phyloP scores from a whole-genome alignment of 1,284 basidiomycete species.

The Wolfiporia cocos region DNA sequence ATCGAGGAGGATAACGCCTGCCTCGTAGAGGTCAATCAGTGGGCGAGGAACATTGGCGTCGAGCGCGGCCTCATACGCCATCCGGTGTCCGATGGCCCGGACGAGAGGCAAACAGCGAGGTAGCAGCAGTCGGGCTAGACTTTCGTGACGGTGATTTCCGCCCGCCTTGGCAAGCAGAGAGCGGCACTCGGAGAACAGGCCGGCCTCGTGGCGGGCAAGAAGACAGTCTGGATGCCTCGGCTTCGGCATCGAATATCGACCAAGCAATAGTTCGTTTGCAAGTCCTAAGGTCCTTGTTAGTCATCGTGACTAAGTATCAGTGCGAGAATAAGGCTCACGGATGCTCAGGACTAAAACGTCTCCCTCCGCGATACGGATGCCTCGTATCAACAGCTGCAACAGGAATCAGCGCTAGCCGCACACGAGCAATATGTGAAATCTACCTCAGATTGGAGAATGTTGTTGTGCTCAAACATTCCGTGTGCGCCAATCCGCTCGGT shows the following conservation, averaged over 20 bases:
- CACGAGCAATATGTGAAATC: neutral
- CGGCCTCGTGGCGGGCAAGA: slow-evolving; percentile 16
- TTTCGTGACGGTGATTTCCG: slow-evolving; percentile 37
- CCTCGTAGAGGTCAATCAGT: slow-evolving; percentile 49
- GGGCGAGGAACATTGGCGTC: slow-evolving; percentile 28
- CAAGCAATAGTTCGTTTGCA: slow-evolving; percentile 18
- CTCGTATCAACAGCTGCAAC: slow-evolving; percentile 14
- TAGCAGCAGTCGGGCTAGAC: slow-evolving; percentile 23
- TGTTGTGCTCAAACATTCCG: slow-evolving; percentile 21
- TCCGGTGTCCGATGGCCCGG: slow-evolving; percentile 41
- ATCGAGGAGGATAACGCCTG: slow-evolving; percentile 40
- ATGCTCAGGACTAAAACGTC: slow-evolving; percentile 21
- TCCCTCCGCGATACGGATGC: slow-evolving; percentile 21
- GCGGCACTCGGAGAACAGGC: slow-evolving; percentile 11
- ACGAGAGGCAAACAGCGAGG: slow-evolving; percentile 41
- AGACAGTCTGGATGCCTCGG: slow-evolving; percentile 12
- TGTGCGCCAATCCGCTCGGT: slow-evolving; percentile 21
- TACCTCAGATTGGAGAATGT: slow-evolving; percentile 5
- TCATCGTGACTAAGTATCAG: neutral
- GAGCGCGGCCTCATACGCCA: slow-evolving; percentile 34
- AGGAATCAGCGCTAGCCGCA: neutral
- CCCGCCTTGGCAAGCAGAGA: neutral
- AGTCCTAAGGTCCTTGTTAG: slow-evolving; percentile 12
- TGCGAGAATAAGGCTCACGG: slow-evolving; percentile 7
- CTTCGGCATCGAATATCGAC: slow-evolving; percentile 14